Base-by-base conservation (phyloP, 1,284 basidiomycete species). In the Trametes pubescens region DNA sequence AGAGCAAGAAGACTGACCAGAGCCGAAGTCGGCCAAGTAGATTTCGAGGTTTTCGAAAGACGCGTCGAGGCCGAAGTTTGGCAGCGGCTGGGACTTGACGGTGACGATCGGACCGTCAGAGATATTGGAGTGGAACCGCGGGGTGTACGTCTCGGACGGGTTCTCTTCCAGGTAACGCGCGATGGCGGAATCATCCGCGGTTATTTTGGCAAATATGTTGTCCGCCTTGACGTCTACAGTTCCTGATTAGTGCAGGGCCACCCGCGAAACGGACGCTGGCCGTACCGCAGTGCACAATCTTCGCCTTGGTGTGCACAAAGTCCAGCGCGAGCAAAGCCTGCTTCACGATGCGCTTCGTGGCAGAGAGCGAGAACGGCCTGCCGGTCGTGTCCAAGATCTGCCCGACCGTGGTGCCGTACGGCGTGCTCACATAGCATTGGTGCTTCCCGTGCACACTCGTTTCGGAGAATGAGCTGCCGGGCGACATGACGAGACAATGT, bases 221-320 rank as follows among this genome's bases (percentile, higher is more conserved):
- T 32, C 40, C 2, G 48, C 44, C 44, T 57, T 60, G 32, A 57
- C 58, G 21, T 60, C 54, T 60, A 16, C 18, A 32, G 29, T 1
- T 3, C 18, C 6, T n/a, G 14, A 8, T 43, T 3, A 43, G 40
- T 13, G 18, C 14, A 38, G 11, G 14, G 14, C 18, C 4, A 2
- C 6, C 40, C 40, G 14, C 18, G 18, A 7, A 2, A 43, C 14
- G 14, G 40, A 18, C 8, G 18, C 14, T 13, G 4, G 6, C 14
- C 40, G 40, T 43, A 68, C 68, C 68, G 1, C 54, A 58, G 57
- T 68, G 68, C 5, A 70, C 57, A 5, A 66, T 16, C 18, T 51
- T 44, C 14, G 51, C 44, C n/a, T 62, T 58, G 5, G 7, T 51
- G 51, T 71, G 69, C 6, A 71, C 13, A 37, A 59, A 68, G 35